phyloP scores from a whole-genome alignment of 2,329 filamentous ascomycete genomes.

The Achaetomium macrosporum region DNA sequence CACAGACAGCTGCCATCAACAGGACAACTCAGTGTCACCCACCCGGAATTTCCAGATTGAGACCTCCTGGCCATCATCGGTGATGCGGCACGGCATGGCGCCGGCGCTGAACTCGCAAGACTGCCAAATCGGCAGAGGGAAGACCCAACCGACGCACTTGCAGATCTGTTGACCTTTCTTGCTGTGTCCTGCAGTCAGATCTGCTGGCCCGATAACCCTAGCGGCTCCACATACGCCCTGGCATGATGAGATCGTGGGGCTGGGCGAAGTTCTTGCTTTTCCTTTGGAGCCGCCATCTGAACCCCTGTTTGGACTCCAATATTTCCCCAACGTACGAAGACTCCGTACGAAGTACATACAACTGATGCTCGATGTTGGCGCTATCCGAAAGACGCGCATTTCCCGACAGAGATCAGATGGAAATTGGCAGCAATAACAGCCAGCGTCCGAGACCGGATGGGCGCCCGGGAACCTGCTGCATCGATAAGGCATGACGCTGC shows the following conservation, averaged over 20 bases:
- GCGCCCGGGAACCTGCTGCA: slow-evolving; percentile 2
- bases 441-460: slow-evolving; percentile 2
- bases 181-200: neutral
- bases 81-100: neutral
- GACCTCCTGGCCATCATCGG: neutral
- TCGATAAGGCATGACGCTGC: slow-evolving; percentile 14
- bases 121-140: neutral
- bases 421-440: neutral
- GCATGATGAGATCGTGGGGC: slow-evolving; percentile 18
- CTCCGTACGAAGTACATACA: no score
- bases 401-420: neutral
- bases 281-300: slow-evolving; percentile 17
- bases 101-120: neutral
- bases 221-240: slow-evolving; percentile 13
- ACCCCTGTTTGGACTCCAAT: slow-evolving; percentile 13
- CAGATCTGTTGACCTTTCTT: no score
- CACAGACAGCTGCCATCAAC: neutral
- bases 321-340: slow-evolving; percentile 13
- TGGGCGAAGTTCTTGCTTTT: slow-evolving; percentile 9
- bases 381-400: neutral
- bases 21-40: neutral
- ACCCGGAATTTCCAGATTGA: slow-evolving; percentile 18
- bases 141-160: no score
- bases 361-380: no score
- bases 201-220: slow-evolving; percentile 14